Evolutionary conservation across 1,284 basidiomycete species (phyloP), one percentile per base, ranked within the genome.

Genomic region (Pyrrhoderma noxium): DNA sequence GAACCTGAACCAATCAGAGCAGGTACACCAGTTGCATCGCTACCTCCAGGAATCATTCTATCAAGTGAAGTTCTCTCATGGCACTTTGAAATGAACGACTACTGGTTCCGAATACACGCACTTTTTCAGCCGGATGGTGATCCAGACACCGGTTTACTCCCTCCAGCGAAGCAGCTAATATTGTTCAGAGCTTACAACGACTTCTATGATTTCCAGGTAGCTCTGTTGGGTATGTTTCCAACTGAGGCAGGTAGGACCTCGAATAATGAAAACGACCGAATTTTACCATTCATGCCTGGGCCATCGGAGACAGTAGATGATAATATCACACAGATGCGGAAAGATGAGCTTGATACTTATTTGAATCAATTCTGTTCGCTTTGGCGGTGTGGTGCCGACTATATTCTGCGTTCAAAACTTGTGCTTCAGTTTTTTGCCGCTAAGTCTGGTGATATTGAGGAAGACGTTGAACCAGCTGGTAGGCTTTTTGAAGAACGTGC

Each of bases 161-260:
- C 80, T 37, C 77, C 76, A 3, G 82, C 88, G 11, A 87, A 83
- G 61, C 83, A 90, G 23, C 81, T 99, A 49, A 85, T 94, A 57
- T 77, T 99, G 38, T 98, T 96, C 70, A 82, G 96, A 47, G 82
- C 92, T 14, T 99, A 99, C 72, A 90, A 96, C 63, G 94, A 99
- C 67, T 99, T 99, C 68, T 96, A 95, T 71, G 92, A 95, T 61
- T 98, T 98, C 67, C 96, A 99, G 64, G 88, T 96, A 50, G 75
- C 80, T 8, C 77, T 99, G 35, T 78, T 97, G 54, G 80, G 93
- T 48, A 74, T 78, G 0, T 96, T 95, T 67, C 93, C 93, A 3
- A 74, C 78, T 47, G 94, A 98, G 69, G 94, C 92, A 14, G 94
- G 94, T 7, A 77, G 88, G 7, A 70, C 81, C 37, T 69, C 77